phyloP scores from a whole-genome alignment of 108 stramenopile species.

The Cyclotella baltica region DNA sequence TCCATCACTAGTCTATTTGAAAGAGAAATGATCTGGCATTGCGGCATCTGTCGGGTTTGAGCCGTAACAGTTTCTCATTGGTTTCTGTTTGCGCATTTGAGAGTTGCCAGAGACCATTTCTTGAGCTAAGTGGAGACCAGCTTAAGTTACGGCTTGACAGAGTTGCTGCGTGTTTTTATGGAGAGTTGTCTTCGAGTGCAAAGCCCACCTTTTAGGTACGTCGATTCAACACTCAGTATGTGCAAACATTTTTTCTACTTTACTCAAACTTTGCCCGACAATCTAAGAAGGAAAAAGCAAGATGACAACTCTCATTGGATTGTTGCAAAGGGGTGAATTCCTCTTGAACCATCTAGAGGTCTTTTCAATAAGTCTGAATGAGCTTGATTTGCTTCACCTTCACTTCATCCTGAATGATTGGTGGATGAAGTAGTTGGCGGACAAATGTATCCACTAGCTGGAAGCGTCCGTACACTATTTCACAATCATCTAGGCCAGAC shows the following conservation, averaged over 20 bases:
- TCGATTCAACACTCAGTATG: no score
- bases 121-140: constrained; percentile 60
- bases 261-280: no score
- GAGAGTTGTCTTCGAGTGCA: constrained; percentile 51
- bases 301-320: no score
- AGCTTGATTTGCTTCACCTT: constrained; percentile 89
- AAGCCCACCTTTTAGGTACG: constrained; percentile 67
- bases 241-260: no score
- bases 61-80: constrained; percentile 63
- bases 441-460: constrained; percentile 89
- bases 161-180: constrained; percentile 70
- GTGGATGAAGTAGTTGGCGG: constrained; percentile 79
- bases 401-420: constrained; percentile 92
- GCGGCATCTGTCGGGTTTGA: constrained; percentile 71
- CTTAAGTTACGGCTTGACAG: constrained; percentile 65
- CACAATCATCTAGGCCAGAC: constrained; percentile 88
- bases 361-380: constrained; percentile 86
- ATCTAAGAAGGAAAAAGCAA: no score
- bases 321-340: no score
- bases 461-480: constrained; percentile 87
- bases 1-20: constrained; percentile 49
- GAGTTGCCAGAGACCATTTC: constrained; percentile 63
- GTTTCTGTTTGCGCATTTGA: constrained; percentile 61
- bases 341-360: constrained; percentile 88
- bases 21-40: constrained; percentile 77